Conservation (phyloP, 768 basidiomycete genomes). For the Termitomyces sp. region DNA sequence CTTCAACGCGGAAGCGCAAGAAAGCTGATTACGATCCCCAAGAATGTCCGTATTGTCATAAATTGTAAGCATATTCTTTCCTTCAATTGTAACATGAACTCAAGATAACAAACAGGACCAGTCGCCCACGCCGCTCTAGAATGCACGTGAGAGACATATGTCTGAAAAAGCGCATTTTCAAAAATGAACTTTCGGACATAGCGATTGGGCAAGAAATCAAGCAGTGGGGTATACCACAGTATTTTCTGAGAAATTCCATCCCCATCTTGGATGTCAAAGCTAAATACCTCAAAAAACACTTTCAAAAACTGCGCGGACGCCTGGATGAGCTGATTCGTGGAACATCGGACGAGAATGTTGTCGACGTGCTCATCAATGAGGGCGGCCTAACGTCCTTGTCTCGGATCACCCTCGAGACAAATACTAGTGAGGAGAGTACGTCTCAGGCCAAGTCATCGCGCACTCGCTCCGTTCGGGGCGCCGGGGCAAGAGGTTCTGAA, state of each 20-base stretch:
- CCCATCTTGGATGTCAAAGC: neutral
- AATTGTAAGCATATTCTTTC: neutral
- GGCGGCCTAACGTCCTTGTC: neutral
- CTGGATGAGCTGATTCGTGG: neutral
- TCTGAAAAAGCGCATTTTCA: neutral
- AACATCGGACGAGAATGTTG: neutral
- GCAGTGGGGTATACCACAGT: neutral
- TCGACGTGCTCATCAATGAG: neutral
- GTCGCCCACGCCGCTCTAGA: neutral
- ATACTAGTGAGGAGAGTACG: neutral
- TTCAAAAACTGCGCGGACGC: neutral
- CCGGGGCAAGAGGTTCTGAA: neutral
- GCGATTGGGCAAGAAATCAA: neutral
- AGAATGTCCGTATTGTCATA: neutral
- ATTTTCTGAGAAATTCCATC: neutral
- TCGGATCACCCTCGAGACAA: neutral
- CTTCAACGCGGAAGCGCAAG: neutral
- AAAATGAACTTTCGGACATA: neutral
- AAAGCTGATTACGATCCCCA: neutral
- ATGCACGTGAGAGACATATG: neutral
- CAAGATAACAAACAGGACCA: neutral
- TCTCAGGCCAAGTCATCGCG: neutral
- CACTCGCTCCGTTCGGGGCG: no score
- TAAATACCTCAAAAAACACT: neutral
- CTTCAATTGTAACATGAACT: neutral